Evolutionary conservation across 2,329 filamentous ascomycete species (phyloP).

Genomic region (Neonectria neomacrospora): DNA sequence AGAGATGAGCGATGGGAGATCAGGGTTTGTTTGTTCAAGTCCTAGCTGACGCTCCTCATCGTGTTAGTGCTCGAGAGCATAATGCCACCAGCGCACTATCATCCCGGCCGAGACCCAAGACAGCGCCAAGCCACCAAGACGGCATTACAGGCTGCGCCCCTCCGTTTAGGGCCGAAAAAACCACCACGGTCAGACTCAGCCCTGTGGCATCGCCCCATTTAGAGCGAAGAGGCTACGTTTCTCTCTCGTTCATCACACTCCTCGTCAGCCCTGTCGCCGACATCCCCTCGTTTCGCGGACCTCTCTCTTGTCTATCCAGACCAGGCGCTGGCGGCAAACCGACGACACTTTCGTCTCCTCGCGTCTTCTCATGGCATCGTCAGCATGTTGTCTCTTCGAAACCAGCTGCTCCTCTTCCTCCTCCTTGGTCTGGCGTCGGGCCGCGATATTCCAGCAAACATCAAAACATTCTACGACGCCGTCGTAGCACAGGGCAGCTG

Average conservation of each 20-base stretch:
- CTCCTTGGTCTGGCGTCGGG: conserved; percentile 36
- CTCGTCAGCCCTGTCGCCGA: neutral
- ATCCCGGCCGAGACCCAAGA: neutral
- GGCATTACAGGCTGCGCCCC: neutral
- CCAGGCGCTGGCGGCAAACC: neutral
- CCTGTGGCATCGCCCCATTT: neutral
- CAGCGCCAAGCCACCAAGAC: neutral
- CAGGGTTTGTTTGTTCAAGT: too few relatives aligned
- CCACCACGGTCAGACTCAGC: neutral
- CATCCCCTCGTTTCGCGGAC: neutral
- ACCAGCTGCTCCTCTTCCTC: conserved; percentile 34
- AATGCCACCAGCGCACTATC: neutral
- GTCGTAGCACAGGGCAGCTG: conserved; percentile 53
- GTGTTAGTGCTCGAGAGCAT: neutral
- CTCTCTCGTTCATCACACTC: neutral
- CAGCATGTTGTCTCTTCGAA: conserved; percentile 32
- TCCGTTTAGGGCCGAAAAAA: neutral
- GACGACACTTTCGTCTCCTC: neutral
- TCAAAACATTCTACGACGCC: conserved; percentile 54
- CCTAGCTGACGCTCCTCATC: too few relatives aligned
- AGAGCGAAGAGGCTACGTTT: neutral
- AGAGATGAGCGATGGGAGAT: neutral
- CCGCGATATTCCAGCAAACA: conserved; percentile 54
- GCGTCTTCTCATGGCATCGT: neutral
- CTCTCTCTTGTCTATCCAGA: neutral